A percentile compares a stretch with the other conserved stretches of the same genome.
Conservation (phyloP, 352 stramenopile genomes). For the Hyaloperonospora brassicae region DNA sequence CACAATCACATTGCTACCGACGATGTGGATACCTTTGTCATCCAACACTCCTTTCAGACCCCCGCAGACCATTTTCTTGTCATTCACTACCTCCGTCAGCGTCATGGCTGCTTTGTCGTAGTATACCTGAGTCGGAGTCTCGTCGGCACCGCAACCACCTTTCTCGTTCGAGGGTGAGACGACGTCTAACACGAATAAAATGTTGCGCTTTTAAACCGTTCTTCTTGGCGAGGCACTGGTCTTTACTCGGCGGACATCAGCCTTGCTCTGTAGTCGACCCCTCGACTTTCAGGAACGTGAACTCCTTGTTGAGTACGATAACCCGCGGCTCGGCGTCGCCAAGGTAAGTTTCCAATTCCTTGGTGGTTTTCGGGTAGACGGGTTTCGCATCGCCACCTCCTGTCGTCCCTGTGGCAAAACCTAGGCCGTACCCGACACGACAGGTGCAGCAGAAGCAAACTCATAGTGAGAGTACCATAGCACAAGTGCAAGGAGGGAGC, state of each 20-base stretch:
- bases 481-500: no score
- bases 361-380: slow-evolving; percentile 18
- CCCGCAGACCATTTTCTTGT: slow-evolving; percentile 25
- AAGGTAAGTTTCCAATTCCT: slow-evolving; percentile 20
- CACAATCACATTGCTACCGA: slow-evolving; percentile 27
- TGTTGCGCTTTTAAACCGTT: slow-evolving; percentile 34
- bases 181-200: slow-evolving; percentile 14
- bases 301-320: slow-evolving; percentile 27
- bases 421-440: no score
- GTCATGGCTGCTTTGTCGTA: slow-evolving; percentile 22
- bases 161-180: neutral
- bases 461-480: no score
- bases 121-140: slow-evolving; percentile 10
- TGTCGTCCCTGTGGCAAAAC: neutral
- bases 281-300: slow-evolving; percentile 23
- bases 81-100: slow-evolving; percentile 8
- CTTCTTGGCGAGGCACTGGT: slow-evolving; percentile 29
- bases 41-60: slow-evolving; percentile 24
- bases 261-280: slow-evolving; percentile 17
- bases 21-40: slow-evolving; percentile 22
- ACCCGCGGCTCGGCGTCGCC: slow-evolving; percentile 19
- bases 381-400: slow-evolving; percentile 17
- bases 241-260: slow-evolving; percentile 15
- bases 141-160: neutral
- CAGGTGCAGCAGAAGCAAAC: no score